phyloP scores from a whole-genome alignment of 352 stramenopile genomes.

The Globisporangium nagaii region DNA sequence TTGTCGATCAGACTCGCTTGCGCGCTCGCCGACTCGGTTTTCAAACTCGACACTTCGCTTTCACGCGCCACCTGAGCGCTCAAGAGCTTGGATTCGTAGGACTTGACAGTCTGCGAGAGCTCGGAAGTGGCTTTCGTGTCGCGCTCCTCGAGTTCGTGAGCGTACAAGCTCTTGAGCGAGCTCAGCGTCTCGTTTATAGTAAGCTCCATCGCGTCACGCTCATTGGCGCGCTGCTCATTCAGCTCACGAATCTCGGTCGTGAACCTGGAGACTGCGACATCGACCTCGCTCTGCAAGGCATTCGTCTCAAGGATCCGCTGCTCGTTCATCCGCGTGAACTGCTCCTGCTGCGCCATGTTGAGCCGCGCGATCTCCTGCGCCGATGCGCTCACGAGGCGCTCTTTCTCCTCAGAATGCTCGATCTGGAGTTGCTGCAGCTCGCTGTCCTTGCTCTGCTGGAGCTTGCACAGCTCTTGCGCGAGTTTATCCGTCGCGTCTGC shows the following conservation, averaged over 20 bases:
- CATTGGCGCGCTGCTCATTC: conserved; percentile 16
- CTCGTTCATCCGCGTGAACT: conserved; percentile 20
- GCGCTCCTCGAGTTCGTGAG: conserved; percentile 15
- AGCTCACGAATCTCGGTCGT: conserved; percentile 18
- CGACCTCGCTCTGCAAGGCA: conserved; percentile 15
- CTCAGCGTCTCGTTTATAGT: conserved; percentile 8
- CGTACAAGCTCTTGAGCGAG: conserved; percentile 17
- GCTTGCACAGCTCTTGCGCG: conserved; percentile 16
- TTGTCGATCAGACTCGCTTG: conserved; percentile 6
- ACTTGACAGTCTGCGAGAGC: conserved; percentile 17
- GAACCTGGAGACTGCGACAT: conserved; percentile 7
- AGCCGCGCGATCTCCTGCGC: conserved; percentile 19
- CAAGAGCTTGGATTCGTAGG: conserved; percentile 17
- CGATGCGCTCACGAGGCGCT: conserved; percentile 15
- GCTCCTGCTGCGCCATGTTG: conserved; percentile 24
- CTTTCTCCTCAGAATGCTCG: conserved; percentile 15
- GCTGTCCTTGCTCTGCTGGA: conserved; percentile 20
- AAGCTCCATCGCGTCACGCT: conserved; percentile 16
- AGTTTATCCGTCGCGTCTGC: conserved; percentile 17
- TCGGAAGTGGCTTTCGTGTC: conserved; percentile 10
- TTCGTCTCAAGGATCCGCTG: conserved; percentile 16
- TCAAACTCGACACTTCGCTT: conserved; percentile 15
- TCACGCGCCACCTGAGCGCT: conserved; percentile 10
- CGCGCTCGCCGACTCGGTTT: conserved; percentile 6
- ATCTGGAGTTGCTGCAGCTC: conserved; percentile 15